phyloP scores from a whole-genome alignment of 306 rosid genomes.

The Alnus glutinosa region DNA sequence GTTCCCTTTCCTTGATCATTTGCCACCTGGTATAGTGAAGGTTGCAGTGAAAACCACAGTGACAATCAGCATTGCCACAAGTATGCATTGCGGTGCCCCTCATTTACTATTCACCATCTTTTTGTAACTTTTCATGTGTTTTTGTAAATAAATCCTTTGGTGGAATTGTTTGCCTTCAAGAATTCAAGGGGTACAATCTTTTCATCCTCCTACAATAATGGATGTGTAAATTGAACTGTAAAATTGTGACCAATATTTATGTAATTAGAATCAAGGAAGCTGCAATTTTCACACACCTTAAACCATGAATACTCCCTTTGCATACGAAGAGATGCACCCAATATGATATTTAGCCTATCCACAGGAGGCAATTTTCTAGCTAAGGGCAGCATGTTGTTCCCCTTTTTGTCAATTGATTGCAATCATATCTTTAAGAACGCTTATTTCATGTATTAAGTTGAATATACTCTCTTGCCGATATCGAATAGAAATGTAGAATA shows the following conservation, averaged over 20 bases:
- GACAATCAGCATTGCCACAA: constrained; percentile 47
- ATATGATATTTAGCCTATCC: background rate
- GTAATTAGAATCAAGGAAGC: background rate
- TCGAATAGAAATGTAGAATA: constrained; percentile 22
- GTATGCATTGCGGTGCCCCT: constrained; percentile 39
- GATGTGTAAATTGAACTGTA: background rate
- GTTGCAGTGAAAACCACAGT: constrained; percentile 54
- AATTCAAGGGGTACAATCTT: constrained; percentile 32
- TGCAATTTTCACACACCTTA: background rate
- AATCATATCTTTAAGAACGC: constrained; percentile 11
- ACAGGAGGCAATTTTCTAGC: constrained; percentile 19
- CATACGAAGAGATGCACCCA: constrained; percentile 25
- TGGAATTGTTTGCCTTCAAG: constrained; percentile 31
- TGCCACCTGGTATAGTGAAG: constrained; percentile 51
- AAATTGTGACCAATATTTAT: too few species aligned
- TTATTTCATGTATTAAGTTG: too few species aligned
- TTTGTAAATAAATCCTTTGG: constrained; percentile 39
- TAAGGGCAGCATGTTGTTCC: constrained; percentile 19
- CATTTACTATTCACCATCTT: constrained; percentile 55
- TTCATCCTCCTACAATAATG: constrained; percentile 40
- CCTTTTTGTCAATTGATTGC: background rate
- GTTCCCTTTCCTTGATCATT: background rate
- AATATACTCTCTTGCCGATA: too few species aligned
- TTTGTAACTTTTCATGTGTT: constrained; percentile 26
- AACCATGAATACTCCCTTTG: constrained; percentile 28